A percentile compares a stretch with the other conserved stretches of the same genome.
These are phyloP conservation scores for Fomitopsis palustris DNA, from an alignment of 1,284 basidiomycete genomes.

Conservation along the genomic window DNA sequence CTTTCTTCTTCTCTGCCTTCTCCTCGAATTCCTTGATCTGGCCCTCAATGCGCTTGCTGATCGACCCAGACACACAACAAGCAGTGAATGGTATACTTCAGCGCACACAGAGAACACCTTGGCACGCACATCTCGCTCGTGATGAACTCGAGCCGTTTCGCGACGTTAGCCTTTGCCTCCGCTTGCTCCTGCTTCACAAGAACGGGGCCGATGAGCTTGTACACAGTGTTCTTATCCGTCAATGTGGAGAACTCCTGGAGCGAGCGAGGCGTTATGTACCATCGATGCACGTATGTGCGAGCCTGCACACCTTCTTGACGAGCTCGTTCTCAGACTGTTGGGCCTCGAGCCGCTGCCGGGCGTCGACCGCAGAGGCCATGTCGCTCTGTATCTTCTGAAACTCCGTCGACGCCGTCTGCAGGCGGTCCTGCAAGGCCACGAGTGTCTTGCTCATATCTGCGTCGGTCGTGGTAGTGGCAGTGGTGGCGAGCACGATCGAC, in stretches of 20 bases:
- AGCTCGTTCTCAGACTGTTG: conserved; percentile 91
- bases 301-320: conserved; percentile 74
- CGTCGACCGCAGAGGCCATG: conserved; percentile 69
- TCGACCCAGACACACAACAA: conserved; percentile 1
- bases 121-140: conserved; percentile 78
- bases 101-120: background rate
- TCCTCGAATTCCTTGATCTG: conserved; percentile 76
- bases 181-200: conserved; percentile 86
- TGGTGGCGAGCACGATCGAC: background rate
- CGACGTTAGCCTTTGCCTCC: conserved; percentile 89
- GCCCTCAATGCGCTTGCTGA: conserved; percentile 76
- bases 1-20: conserved; percentile 76
- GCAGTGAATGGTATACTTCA: background rate
- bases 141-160: conserved; percentile 92
- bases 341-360: conserved; percentile 79
- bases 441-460: conserved; percentile 1
- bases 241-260: conserved; percentile 80
- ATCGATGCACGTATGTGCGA: background rate
- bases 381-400: conserved; percentile 82
- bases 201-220: conserved; percentile 91
- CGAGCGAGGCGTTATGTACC: background rate
- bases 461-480: background rate
- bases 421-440: conserved; percentile 40
- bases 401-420: conserved; percentile 66
- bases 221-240: conserved; percentile 78